Evolutionary conservation across 257 asterid species (phyloP).

Genomic region (Petunia axillaris): DNA sequence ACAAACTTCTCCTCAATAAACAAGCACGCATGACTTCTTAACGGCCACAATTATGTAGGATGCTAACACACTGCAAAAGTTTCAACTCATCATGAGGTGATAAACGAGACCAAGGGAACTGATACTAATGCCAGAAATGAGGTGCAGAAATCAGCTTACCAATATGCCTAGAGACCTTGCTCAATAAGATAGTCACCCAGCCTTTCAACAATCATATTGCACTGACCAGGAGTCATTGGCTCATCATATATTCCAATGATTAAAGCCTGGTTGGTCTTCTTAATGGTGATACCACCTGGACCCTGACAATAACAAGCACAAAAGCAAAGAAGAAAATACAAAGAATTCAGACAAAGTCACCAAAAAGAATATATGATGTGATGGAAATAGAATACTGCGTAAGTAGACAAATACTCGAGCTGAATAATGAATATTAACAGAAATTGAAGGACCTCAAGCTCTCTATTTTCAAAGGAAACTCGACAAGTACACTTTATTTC

Average conservation of each 20-base stretch:
- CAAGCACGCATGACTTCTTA: slow-evolving; percentile 31
- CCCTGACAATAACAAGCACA: slow-evolving; percentile 35
- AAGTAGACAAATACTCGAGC: background rate
- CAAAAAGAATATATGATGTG: background rate
- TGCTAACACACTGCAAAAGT: slow-evolving; percentile 27
- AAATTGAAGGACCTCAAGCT: slow-evolving; percentile 3
- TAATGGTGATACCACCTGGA: slow-evolving; percentile 47
- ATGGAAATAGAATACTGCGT: background rate
- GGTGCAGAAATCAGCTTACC: slow-evolving; percentile 22
- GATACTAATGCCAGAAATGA: background rate
- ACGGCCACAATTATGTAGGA: slow-evolving; percentile 23
- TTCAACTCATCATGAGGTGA: slow-evolving; percentile 13
- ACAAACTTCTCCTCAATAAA: slow-evolving; percentile 25
- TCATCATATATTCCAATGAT: slow-evolving; percentile 47
- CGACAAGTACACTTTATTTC: background rate
- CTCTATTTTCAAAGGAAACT: background rate
- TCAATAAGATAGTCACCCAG: slow-evolving; percentile 48
- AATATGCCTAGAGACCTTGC: slow-evolving; percentile 33
- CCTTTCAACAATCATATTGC: slow-evolving; percentile 53
- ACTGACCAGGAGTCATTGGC: slow-evolving; percentile 51
- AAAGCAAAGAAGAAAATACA: background rate
- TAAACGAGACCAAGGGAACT: background rate
- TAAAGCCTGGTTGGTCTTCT: slow-evolving; percentile 47
- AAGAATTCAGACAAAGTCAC: background rate
- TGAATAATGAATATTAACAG: background rate